Percentiles rank a stretch among this genome's conserved stretches.
Evolutionary conservation across 1,284 basidiomycete genomes (phyloP).

Genomic region (Sphagnurus paluster): DNA sequence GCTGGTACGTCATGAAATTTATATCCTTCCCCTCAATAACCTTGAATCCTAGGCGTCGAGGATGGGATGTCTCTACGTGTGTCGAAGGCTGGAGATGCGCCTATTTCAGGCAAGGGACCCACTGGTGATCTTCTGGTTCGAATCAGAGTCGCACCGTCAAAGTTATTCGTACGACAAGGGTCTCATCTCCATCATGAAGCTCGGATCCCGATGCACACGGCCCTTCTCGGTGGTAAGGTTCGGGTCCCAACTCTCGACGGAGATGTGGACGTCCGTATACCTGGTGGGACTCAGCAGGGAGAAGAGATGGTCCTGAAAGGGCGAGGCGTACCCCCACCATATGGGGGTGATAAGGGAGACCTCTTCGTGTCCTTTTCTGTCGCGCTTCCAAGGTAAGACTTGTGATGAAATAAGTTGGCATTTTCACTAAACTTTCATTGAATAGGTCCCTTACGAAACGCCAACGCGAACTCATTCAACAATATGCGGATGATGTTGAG

Average conservation of each 20-base stretch:
- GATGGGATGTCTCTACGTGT: conserved; percentile 95
- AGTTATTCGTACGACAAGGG: conserved; percentile 90
- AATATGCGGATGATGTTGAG: conserved; percentile 92
- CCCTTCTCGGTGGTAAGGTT: conserved; percentile 89
- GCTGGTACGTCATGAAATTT: conserved; percentile 55
- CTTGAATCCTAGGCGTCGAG: conserved; percentile 85
- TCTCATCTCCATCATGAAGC: conserved; percentile 91
- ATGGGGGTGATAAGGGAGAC: conserved; percentile 78
- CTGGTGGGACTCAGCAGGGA: conserved; percentile 92
- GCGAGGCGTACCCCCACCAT: conserved; percentile 79
- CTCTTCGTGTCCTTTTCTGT: conserved; percentile 90
- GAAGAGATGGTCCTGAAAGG: conserved; percentile 96
- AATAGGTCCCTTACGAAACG: conserved; percentile 75
- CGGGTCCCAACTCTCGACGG: conserved; percentile 95
- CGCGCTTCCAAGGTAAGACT: conserved; percentile 80
- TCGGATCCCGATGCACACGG: conserved; percentile 89
- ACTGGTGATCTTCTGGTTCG: conserved; percentile 89
- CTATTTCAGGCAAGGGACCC: conserved; percentile 75
- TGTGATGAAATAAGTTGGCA: conserved; percentile 12
- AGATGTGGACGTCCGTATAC: conserved; percentile 93
- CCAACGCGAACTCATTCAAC: conserved; percentile 86
- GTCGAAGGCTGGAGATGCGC: conserved; percentile 83
- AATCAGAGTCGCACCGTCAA: conserved; percentile 82
- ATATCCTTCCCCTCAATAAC: conserved; percentile 14
- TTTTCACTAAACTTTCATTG: conserved; percentile 17